Evolutionary conservation across 1,139 yeast species (phyloP), one percentile per base, ranked within the genome.

Genomic region (Candida sanyaensis): DNA sequence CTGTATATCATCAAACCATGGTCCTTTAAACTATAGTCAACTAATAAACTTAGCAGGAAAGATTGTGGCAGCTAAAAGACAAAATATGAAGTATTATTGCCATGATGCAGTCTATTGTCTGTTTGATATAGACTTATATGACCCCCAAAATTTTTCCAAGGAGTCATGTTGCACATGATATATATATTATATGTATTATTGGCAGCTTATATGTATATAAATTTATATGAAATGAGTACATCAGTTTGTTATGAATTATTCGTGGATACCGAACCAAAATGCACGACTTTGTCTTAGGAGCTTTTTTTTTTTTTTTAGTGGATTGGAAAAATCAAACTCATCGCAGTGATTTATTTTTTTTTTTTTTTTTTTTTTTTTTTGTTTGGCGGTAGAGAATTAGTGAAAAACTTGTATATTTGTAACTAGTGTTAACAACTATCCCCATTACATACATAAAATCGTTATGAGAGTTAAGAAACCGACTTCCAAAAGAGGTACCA

Each of bases 401-500:
- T 17, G 21, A 17, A 2, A 17, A 17, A 17, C 21, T 17, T 17
- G 37, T 1, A 13, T 33, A 33, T 30, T 33, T 33, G 21, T 27
- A 27, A 24, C 32, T 32, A 32, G 26, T 26, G n/a, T 26, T 26
- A 27, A 13, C 11, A n/a, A 27, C 29, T 17, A 12, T 24, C 27
- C 36, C n/a, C 26, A 26, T 27, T 9, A 7, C 28, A 13, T 11
- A 28, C 21, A 3, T 24, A 9, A 8, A 5, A 6, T 23, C 6
- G 47, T 27, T 28, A 75, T 75, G 80, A 74, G 78, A 71, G 79
- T 73, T 46, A 74, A 71, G 71, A 81, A 87, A 73, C 91, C 92
- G 44, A 83, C 87, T 34, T 85, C 92, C 56, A 92, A 92, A 72
- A 83, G 97, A 72, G 78, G 83, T 47, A 81, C 93, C 65, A 92